Evolutionary conservation across 768 basidiomycete genomes (phyloP).

Genomic region (Aureoboletus auriporus): DNA sequence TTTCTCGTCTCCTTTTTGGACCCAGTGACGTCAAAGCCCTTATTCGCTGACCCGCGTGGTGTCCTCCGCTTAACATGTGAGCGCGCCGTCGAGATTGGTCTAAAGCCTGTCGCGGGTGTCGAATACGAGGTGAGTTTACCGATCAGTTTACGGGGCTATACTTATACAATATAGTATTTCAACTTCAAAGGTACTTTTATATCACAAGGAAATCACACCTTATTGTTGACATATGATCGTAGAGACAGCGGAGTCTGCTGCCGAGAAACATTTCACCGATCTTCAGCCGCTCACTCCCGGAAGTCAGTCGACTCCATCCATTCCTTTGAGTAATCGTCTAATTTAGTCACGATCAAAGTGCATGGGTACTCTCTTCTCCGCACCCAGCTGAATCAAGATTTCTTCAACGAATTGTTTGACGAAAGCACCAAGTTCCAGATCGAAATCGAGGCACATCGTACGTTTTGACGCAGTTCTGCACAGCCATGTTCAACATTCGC

Average conservation of each 20-base stretch:
- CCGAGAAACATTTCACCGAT: constrained; percentile 72
- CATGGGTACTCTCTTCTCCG: constrained; percentile 95
- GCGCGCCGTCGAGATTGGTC: constrained; percentile 43
- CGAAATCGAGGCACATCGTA: constrained; percentile 84
- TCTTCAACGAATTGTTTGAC: constrained; percentile 89
- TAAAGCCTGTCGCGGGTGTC: constrained; percentile 75
- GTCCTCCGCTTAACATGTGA: constrained; percentile 59
- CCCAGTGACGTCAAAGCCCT: constrained; percentile 73
- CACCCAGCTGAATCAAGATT: constrained; percentile 83
- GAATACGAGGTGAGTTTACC: constrained; percentile 77
- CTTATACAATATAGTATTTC: constrained; percentile 56
- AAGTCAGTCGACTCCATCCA: constrained; percentile 52
- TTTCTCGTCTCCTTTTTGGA: constrained; percentile 91
- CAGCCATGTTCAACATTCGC: constrained; percentile 3
- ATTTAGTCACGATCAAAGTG: constrained; percentile 48
- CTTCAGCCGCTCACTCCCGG: constrained; percentile 86
- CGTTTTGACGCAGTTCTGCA: constrained; percentile 14
- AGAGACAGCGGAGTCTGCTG: constrained; percentile 79
- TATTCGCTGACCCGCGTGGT: constrained; percentile 86
- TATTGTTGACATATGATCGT: constrained; percentile 10
- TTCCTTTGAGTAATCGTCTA: neutral
- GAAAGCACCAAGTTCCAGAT: constrained; percentile 67
- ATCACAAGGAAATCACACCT: neutral
- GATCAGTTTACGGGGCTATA: neutral
- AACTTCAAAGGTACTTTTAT: constrained; percentile 74